Evolutionary conservation across 371 early-diverging fungal species (phyloP), one percentile per base, ranked within the genome.

Genomic region (Mortierella sp.): DNA sequence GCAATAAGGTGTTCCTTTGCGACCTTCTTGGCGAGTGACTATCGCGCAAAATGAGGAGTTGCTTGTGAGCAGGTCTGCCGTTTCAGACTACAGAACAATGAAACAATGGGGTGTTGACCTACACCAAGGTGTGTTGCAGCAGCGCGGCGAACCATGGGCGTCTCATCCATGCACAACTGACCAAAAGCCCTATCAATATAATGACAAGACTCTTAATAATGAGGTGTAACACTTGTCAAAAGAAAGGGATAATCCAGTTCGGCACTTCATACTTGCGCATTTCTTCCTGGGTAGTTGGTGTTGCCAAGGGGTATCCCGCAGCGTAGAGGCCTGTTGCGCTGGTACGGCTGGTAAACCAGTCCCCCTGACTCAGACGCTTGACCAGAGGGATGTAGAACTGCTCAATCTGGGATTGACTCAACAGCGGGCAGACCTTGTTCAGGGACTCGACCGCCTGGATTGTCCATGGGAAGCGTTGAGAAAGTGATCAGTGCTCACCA

Each of bases 271-370:
- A 91, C 93, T 80, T 87, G 67, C 94, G 88, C 63, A 98, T 83
- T 76, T 98, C 95, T 21, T 86, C 88, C 82, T 96, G 94, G 54
- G 87, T 86, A 16, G 87, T 85, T 29, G 88, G 83, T n/a, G 85
- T 81, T 51, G 88, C 89, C 63, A 88, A 80, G 31, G 86, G 70
- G 76, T 97, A 97, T 10, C 86, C 89, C 0, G 89, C 85, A 22
- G 95, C 92, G 80, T 94, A 97, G 31, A 98, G 85, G 13, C 96
- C 96, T 52, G 95, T 91, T n/a, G 97, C 96, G 69, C 94, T 93
- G n/a, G 94, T 92, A 62, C 97, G 91, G 76, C 92, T 94, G 16
- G 98, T 97, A 70, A 99, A 99, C 99, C 99, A 99, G 79, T 96
- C 97, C 44, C 98, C 98, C 47, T 83, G 80, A 17, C 93, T 89